Base-by-base conservation (phyloP, 2,329 filamentous ascomycete species). In the Diplodia sapinea region DNA sequence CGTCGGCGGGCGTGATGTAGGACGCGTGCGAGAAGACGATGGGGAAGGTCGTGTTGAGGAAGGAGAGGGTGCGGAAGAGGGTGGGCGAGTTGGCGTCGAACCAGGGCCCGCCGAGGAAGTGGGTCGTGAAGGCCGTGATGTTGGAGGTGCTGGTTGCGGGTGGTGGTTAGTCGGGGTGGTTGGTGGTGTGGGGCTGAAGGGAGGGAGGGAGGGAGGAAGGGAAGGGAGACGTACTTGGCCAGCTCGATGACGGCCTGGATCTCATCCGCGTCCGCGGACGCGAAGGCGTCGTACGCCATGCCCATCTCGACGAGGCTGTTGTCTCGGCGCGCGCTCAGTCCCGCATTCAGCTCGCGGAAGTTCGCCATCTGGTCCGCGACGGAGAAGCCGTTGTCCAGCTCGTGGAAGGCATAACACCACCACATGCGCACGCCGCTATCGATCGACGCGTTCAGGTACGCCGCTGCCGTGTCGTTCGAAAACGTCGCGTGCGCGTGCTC, bases 21-120 rank as follows among this genome's bases (percentile, higher is more conserved):
- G 76, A 78, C 0, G 78, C 84, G 70, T 87, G 86, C 0, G 84
- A 83, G 73, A 87, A 83, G 64, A 88, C 77, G 3, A 87, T 74
- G 0, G 85, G 83, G 13, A 80, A 80, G 36, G 75, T 75, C 17
- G 74, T 79, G 71, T 84, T 82, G 4, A 85, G 79, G 59, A 81
- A 70, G 1, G 74, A 76, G 4, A 80, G 74, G 1, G 72, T 72
- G 64, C 78, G 72, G 4, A 84, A 61, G 15, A 79, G 73, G 9
- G 78, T 74, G 0, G 83, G 82, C 3, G 77, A 76, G 73, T 82
- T 83, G 13, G 55, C 63, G 56, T 62, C 56, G 17, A 43, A 59
- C 70, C 70, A 74, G 15, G 71, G 71, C 4, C 75, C 72, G 23
- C 68, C 68, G n/a, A 74, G 54, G 55, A 66, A 67, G 61, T 76